Percentiles rank a stretch among this genome's conserved stretches.
Evolutionary conservation across 1,284 basidiomycete genomes (phyloP).

Genomic region (Irpex rosettiformis): DNA sequence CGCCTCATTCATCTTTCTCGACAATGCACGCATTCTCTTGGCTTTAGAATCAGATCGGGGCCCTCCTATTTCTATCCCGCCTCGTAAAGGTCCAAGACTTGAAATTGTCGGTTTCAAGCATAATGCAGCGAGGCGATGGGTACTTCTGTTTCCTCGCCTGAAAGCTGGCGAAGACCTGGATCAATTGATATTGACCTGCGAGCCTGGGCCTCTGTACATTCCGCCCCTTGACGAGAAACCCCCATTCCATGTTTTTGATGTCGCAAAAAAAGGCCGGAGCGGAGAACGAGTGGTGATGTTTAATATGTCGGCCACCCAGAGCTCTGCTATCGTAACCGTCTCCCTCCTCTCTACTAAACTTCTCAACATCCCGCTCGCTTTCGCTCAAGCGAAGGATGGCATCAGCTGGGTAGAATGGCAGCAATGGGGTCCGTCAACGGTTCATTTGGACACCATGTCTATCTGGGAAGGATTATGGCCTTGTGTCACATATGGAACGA

Average conservation of each 20-base stretch:
- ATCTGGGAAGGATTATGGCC: constrained; percentile 13
- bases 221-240: neutral
- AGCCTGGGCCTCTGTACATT: neutral
- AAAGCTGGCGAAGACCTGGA: neutral
- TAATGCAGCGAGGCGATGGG: neutral
- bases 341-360: constrained; percentile 5
- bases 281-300: constrained; percentile 12
- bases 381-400: neutral
- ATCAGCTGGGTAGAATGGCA: constrained; percentile 3
- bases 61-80: neutral
- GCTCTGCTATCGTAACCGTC: constrained; percentile 3
- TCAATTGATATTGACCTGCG: neutral
- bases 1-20: constrained; percentile 5
- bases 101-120: neutral
- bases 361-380: neutral
- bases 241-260: neutral
- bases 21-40: constrained; percentile 2
- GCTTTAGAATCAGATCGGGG: neutral
- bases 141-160: neutral
- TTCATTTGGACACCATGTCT: neutral
- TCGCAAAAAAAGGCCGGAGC: neutral
- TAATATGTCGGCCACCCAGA: constrained; percentile 2
- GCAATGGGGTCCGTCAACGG: constrained; percentile 6
- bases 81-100: neutral
- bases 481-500: constrained; percentile 9